These are phyloP conservation scores for Cryptococcus sp. DNA, from an alignment of 1,284 basidiomycete genomes.

Conservation along the genomic window DNA sequence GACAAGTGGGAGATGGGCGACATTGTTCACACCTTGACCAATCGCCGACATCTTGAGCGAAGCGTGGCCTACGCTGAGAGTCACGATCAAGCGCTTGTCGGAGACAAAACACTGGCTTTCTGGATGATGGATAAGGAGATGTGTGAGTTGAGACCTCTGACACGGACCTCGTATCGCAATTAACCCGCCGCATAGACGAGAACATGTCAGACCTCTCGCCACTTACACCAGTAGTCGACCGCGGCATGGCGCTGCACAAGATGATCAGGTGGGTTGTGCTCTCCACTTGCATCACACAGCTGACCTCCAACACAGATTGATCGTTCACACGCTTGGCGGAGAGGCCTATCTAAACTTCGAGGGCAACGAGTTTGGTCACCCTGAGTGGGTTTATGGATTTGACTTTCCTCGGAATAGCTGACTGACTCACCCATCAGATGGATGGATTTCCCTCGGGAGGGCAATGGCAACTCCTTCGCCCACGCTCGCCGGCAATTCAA, in stretches of 20 bases:
- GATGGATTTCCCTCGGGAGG: conserved; percentile 97
- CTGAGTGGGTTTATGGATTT: conserved; percentile 66
- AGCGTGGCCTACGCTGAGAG: conserved; percentile 94
- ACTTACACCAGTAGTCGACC: conserved; percentile 82
- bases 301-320: conserved; percentile 60
- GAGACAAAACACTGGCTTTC: conserved; percentile 97
- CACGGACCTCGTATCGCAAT: neutral
- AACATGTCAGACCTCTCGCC: conserved; percentile 90
- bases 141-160: conserved; percentile 63
- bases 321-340: conserved; percentile 89
- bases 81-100: conserved; percentile 96
- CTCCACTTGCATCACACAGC: conserved; percentile 2
- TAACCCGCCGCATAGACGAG: conserved; percentile 63
- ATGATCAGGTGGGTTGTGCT: conserved; percentile 76
- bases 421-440: conserved; percentile 60
- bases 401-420: neutral
- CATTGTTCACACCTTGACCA: conserved; percentile 87
- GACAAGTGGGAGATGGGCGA: conserved; percentile 85
- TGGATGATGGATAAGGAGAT: conserved; percentile 99
- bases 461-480: conserved; percentile 93
- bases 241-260: conserved; percentile 91
- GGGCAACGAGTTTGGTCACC: conserved; percentile 97
- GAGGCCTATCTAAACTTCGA: conserved; percentile 98
- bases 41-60: conserved; percentile 85
- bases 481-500: conserved; percentile 96